Evolutionary conservation across 2,329 filamentous ascomycete species (phyloP), one percentile per base, ranked within the genome.

Genomic region (Cercospora citrullina): DNA sequence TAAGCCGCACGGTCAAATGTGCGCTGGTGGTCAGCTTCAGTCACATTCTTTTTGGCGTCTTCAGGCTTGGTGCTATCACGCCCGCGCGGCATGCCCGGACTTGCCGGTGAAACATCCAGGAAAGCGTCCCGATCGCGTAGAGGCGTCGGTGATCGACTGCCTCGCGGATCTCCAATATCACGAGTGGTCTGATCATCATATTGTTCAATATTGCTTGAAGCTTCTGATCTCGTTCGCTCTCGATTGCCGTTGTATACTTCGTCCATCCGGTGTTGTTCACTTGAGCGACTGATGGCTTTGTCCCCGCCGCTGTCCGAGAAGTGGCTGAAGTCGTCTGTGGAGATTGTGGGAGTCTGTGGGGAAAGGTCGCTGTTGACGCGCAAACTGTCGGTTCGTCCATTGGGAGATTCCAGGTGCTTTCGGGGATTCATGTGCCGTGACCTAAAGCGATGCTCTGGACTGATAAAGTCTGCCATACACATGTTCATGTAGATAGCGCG

Each of bases 1-100:
- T 83, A 81, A 1, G 83, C 82, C 4, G 84, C 84, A 30, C 83
- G 78, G n/a, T 78, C 76, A 64, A 85, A 84, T 3, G 80, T 80
- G 73, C 67, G 67, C 61, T 73, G 69, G 59, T 73, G 73, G 61
- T 75, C 70, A 75, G 69, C 75, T 70, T 53, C 77, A 68, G 69
- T 73, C 16, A 67, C 77, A 71, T 74, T 77, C 53, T 51, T 61
- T 12, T 26, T 53, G 12, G 23, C 6, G 14, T 28, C 48, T 28
- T 23, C 48, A 16, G 14, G 48, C 14, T 14, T 26, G 16, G 48
- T 10, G 12, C 48, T 28, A 21, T n/a, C 23, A 42, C 12, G 45
- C 31, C 63, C 26, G 18, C 62, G 51, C 26, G 23, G 12, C 14
- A 23, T 28, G 23, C 26, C 12, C 23, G 48, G 23, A 5, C 23